Evolutionary conservation across 768 basidiomycete species (phyloP).

Genomic region (Leccinum rimulosum): DNA sequence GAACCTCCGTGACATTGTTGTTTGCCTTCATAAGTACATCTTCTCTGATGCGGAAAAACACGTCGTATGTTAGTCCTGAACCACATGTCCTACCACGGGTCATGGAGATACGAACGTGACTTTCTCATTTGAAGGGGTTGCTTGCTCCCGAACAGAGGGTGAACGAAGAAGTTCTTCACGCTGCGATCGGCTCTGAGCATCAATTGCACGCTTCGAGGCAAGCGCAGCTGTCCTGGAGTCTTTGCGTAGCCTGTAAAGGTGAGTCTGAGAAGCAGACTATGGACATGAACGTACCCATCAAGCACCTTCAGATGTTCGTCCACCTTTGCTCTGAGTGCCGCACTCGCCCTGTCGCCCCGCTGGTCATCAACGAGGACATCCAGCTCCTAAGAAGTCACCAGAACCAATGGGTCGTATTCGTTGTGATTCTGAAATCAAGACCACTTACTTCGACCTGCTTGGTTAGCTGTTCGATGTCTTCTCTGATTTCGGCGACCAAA

Average conservation of each 20-base stretch:
- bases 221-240: slow-evolving; percentile 70
- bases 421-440: slow-evolving; percentile 3
- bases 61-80: background rate
- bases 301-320: slow-evolving; percentile 47
- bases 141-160: slow-evolving; percentile 48
- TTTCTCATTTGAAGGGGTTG: slow-evolving; percentile 48
- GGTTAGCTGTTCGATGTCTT: slow-evolving; percentile 63
- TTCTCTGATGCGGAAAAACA: slow-evolving; percentile 46
- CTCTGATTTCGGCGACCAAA: slow-evolving; percentile 69
- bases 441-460: slow-evolving; percentile 65
- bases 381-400: slow-evolving; percentile 45
- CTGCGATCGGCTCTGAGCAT: slow-evolving; percentile 53
- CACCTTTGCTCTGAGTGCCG: slow-evolving; percentile 48
- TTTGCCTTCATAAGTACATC: slow-evolving; percentile 89
- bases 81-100: background rate
- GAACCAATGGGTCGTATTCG: background rate
- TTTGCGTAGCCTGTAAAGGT: slow-evolving; percentile 47
- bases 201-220: slow-evolving; percentile 70
- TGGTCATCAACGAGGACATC: slow-evolving; percentile 75
- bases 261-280: background rate
- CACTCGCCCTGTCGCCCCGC: slow-evolving; percentile 49
- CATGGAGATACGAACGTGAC: slow-evolving; percentile 45
- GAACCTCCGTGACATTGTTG: slow-evolving; percentile 81
- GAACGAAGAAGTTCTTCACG: slow-evolving; percentile 69
- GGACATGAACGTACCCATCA: slow-evolving; percentile 45